Evolutionary conservation across 306 rosid species (phyloP).

Genomic region (Pyrus pyrifolia): DNA sequence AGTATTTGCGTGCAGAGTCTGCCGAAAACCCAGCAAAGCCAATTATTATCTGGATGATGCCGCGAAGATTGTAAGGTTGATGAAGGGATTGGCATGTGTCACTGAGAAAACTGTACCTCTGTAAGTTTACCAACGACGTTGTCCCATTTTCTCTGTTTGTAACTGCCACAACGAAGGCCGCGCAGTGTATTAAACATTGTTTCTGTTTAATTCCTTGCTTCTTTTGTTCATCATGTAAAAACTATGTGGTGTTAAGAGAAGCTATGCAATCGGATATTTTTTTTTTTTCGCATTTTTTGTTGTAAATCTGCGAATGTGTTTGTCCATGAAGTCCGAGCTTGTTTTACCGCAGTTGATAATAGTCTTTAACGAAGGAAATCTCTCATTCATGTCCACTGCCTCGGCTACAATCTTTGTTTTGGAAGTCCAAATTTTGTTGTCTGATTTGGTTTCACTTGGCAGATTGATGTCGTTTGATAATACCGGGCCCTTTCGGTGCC

Average conservation of each 20-base stretch:
- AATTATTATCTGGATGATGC: slow-evolving; percentile 67
- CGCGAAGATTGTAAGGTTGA: slow-evolving; percentile 57
- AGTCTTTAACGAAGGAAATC: not conserved
- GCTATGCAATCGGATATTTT: slow-evolving; percentile 1
- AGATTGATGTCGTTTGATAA: not conserved
- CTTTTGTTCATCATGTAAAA: slow-evolving; percentile 23
- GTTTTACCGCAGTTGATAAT: not conserved
- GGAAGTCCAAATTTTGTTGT: not conserved
- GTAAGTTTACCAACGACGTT: slow-evolving; percentile 10
- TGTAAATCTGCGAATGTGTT: slow-evolving; percentile 36
- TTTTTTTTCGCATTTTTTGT: slow-evolving; percentile 1
- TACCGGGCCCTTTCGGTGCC: not conserved
- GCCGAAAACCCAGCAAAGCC: slow-evolving; percentile 62
- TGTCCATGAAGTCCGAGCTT: slow-evolving; percentile 19
- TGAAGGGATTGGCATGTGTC: slow-evolving; percentile 69
- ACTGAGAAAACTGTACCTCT: slow-evolving; percentile 33
- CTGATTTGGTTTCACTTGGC: not conserved
- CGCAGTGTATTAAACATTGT: slow-evolving; percentile 1
- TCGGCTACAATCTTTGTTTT: not conserved
- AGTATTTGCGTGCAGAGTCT: slow-evolving; percentile 62
- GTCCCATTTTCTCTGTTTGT: slow-evolving; percentile 10
- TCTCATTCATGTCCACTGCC: not conserved
- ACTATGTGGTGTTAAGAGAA: slow-evolving; percentile 26
- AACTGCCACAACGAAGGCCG: slow-evolving; percentile 17
- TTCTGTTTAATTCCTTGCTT: slow-evolving; percentile 5